Conservation (phyloP, 83 land plant species). For the Picea abies region DNA sequence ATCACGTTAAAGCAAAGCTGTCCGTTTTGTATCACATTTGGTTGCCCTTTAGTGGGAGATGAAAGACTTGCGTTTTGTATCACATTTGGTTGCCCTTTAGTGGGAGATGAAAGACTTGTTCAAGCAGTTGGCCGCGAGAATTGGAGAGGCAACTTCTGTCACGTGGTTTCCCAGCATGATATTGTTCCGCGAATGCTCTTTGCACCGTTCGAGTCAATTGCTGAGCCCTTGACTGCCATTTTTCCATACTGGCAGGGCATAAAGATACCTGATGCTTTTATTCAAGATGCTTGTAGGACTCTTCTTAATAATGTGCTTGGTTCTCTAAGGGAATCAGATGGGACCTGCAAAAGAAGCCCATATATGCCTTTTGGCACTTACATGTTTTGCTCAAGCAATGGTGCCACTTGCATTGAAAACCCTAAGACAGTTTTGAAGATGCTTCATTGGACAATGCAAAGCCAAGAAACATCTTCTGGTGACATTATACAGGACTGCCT, state of each 20-base stretch:
- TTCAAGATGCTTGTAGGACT: constrained; percentile 16
- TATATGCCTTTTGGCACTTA: constrained; percentile 61
- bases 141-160: background rate
- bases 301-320: constrained; percentile 5
- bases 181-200: background rate
- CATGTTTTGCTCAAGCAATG: constrained; percentile 40
- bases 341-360: background rate
- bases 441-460: constrained; percentile 1
- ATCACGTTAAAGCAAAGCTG: too few relatives aligned
- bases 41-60: too few relatives aligned
- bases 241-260: background rate
- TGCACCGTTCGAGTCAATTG: background rate
- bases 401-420: constrained; percentile 48
- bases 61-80: too few relatives aligned
- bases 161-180: background rate
- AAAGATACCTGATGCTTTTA: background rate
- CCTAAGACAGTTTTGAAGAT: background rate
- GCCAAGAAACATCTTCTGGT: background rate
- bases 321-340: background rate
- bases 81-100: background rate
- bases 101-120: constrained; percentile 7
- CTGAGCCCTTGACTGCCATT: background rate
- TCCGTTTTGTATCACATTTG: background rate
- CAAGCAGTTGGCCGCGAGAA: background rate
- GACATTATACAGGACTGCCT: background rate